Conservation (phyloP, 2,329 filamentous ascomycete genomes). For the Leptosphaerulina australis region DNA sequence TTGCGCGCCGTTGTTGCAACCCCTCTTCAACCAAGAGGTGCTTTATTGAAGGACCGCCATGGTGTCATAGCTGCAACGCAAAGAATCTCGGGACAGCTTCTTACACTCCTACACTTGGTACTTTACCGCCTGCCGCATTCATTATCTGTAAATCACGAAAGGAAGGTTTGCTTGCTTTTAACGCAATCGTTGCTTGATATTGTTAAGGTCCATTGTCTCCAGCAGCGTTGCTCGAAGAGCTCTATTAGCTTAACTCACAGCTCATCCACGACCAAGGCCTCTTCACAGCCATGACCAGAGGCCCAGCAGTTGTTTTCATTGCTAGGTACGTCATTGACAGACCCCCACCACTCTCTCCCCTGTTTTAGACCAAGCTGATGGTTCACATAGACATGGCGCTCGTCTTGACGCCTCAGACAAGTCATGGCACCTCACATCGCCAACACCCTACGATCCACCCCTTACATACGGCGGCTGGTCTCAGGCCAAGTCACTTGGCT, state of each 20-base stretch:
- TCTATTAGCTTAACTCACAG: conserved; percentile 15
- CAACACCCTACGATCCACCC: conserved; percentile 93
- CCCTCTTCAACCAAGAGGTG: conserved; percentile 12
- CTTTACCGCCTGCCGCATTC: background rate
- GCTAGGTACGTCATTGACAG: conserved; percentile 49
- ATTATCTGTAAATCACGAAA: conserved; percentile 2
- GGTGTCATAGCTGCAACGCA: conserved; percentile 32
- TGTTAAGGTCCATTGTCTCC: conserved; percentile 3
- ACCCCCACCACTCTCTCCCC: conserved; percentile 7
- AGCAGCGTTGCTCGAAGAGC: conserved; percentile 6
- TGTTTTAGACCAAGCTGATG: conserved; percentile 20
- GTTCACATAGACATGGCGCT: conserved; percentile 74
- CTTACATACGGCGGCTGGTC: conserved; percentile 94
- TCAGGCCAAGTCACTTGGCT: conserved; percentile 80
- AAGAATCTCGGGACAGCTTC: conserved; percentile 22
- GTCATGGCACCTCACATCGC: conserved; percentile 90
- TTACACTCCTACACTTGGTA: conserved; percentile 11
- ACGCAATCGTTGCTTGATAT: background rate
- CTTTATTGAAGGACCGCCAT: conserved; percentile 18
- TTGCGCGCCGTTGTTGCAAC: conserved; percentile 13
- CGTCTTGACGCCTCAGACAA: conserved; percentile 94
- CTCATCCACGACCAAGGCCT: conserved; percentile 7
- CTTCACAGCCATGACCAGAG: conserved; percentile 49
- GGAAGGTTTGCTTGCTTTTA: conserved; percentile 10
- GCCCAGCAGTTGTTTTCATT: conserved; percentile 57